Evolutionary conservation across 164 flowering plant species (phyloP), one percentile per base, ranked within the genome.

Genomic region (Akebia trifoliata): DNA sequence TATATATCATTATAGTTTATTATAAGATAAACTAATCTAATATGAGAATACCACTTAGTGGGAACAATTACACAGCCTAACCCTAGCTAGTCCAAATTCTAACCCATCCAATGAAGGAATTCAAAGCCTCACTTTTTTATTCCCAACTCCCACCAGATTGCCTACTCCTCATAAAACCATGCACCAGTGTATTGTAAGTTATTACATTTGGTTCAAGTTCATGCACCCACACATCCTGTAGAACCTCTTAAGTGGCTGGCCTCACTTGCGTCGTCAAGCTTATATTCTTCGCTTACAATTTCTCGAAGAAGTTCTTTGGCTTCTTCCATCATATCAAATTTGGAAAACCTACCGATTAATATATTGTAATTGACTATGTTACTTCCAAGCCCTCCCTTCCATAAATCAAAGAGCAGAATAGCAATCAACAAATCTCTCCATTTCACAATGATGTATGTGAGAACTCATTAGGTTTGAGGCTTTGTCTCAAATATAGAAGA

Each of bases 361-460:
- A 54, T 44, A n/a, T 28, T 69, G 54, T 58, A 72, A 22, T 28
- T 14, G 8, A 32, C 43, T 11, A 58, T 28, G 30, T 65, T 39
- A 48, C 21, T 14, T 32, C n/a, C 25, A 15, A 42, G 30, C 1
- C 45, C 61, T 25, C 43, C 40, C 40, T 38, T 61, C 50, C 67
- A 72, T 21, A 4, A 4, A 22, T 17, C 26, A 31, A 24, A 61
- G 57, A 25, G 65, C 5, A 2, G 29, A 25, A 10, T 52, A 22
- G 3, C 73, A 72, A 32, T 53, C 57, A 2, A 49, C 73, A 6
- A 65, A 20, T 15, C 46, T 55, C 22, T 49, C 49, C 26, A 24
- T 49, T 54, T 64, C 61, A 26, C 67, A 64, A 61, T 44, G 43
- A 17, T 40, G 37, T 54, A 65, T 14, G 76, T 61, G n/a, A n/a